Base-by-base conservation (phyloP, 179 eudicot genomes). In the Vitellaria paradoxa region DNA sequence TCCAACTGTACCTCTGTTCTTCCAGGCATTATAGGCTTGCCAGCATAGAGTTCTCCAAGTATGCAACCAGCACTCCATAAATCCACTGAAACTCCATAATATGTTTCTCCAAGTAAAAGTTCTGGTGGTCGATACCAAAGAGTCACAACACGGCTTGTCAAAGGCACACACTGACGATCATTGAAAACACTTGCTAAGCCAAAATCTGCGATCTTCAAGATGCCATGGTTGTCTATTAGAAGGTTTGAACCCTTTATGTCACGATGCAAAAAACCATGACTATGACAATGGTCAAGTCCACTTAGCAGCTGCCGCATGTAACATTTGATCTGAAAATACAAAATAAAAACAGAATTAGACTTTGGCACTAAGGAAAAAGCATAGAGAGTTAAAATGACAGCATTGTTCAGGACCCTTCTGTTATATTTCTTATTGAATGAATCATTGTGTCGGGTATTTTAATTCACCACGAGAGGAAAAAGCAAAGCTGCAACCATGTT, bases 61-160 rank as follows among this genome's bases (percentile, higher is more conserved):
- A 93, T 91, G 85, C 98, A 93, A 71, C 98, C 98, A 65, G 93
- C 79, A 78, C 96, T 92, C 96, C 92, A 91, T 52, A 92, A 79
- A 83, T 92, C 96, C 56, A 94, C 89, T 23, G 93, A 84, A 79
- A 79, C 89, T 24, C 89, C 91, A 82, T 91, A 94, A 70, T 81
- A 81, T 18, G 88, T 87, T 20, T 89, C 93, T 71, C 98, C 98
- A 80, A 91, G 94, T 78, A 93, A 82, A 65, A 93, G 91, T 78
- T 93, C 98, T 55, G 98, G 98, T 40, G 98, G 98, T n/a, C 98
- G 92, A 88, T 91, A 93, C 98, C 98, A 93, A 46, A 93, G 89
- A 70, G 98, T 93, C 76, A 93, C 93, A 72, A 93, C 98, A 45
- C 94, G 98, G 74, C 94, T 91, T 60, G 98, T 93, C 77, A 91